These are phyloP conservation scores for Verticillium isaacii DNA, from an alignment of 2,329 filamentous ascomycete species.

Conservation along the genomic window DNA sequence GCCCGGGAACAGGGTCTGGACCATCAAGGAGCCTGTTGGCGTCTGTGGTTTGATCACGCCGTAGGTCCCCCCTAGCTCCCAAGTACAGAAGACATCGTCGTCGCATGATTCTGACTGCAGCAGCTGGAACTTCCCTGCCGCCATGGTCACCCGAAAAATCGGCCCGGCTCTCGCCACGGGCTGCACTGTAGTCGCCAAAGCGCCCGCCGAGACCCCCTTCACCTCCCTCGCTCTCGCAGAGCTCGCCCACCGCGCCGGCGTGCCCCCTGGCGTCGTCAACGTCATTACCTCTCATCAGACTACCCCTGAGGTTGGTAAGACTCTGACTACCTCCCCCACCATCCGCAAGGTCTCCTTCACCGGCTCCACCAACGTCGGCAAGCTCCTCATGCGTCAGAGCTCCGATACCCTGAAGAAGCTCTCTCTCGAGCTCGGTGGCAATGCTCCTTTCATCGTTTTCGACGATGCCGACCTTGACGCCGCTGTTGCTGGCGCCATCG, in stretches of 20 bases:
- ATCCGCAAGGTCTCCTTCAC: slow-evolving; percentile 94
- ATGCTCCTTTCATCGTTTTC: slow-evolving; percentile 95
- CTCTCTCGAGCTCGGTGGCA: slow-evolving; percentile 89
- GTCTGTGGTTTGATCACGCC: slow-evolving; percentile 81
- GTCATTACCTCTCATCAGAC: slow-evolving; percentile 76
- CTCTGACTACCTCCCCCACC: slow-evolving; percentile 69
- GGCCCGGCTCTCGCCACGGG: slow-evolving; percentile 83
- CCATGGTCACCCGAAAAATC: slow-evolving; percentile 65
- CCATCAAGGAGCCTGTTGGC: slow-evolving; percentile 77
- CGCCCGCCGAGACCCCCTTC: slow-evolving; percentile 87
- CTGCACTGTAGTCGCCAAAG: slow-evolving; percentile 90
- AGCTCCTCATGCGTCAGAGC: slow-evolving; percentile 84
- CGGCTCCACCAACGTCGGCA: slow-evolving; percentile 66
- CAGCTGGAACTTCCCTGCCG: slow-evolving; percentile 78
- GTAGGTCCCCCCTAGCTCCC: slow-evolving; percentile 21
- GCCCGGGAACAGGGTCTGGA: slow-evolving; percentile 70
- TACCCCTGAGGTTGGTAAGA: slow-evolving; percentile 72
- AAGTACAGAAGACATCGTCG: not conserved
- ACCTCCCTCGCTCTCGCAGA: slow-evolving; percentile 85
- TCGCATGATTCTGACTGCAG: not conserved
- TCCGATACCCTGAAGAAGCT: slow-evolving; percentile 76
- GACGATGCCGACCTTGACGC: slow-evolving; percentile 86
- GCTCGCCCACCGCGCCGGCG: slow-evolving; percentile 78
- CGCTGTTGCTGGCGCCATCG: slow-evolving; percentile 77
- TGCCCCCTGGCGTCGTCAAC: slow-evolving; percentile 88